Percentiles rank a stretch among this genome's conserved stretches.
Conservation (phyloP, 805 yeast genomes). For the Kodamaea sagamina region DNA sequence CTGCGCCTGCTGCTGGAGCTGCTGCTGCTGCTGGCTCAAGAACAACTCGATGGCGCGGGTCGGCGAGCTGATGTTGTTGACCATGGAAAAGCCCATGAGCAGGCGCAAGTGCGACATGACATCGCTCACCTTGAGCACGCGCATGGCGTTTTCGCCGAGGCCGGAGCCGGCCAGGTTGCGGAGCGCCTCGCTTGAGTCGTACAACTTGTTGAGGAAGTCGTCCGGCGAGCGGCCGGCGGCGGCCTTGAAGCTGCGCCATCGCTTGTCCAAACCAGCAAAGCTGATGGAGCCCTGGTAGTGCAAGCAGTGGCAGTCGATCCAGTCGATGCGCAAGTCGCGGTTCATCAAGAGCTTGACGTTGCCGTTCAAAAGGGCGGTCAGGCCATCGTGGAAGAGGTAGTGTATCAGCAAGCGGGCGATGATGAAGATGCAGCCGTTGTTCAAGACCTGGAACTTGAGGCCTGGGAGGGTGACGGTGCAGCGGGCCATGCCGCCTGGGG, state of each 20-base stretch:
- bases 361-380: slow-evolving; percentile 63
- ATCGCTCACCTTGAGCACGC: slow-evolving; percentile 74
- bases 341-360: slow-evolving; percentile 63
- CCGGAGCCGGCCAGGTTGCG: slow-evolving; percentile 59
- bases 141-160: slow-evolving; percentile 61
- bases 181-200: slow-evolving; percentile 42
- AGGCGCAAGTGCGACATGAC: slow-evolving; percentile 72
- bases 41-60: slow-evolving; percentile 52
- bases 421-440: slow-evolving; percentile 40
- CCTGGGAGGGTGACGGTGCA: slow-evolving; percentile 38
- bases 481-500: slow-evolving; percentile 40
- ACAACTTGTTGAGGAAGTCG: slow-evolving; percentile 25
- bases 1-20: slow-evolving; percentile 8
- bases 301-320: slow-evolving; percentile 57
- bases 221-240: slow-evolving; percentile 13
- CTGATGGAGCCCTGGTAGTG: slow-evolving; percentile 31
- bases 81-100: slow-evolving; percentile 58
- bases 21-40: slow-evolving; percentile 19
- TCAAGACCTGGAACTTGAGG: slow-evolving; percentile 40
- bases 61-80: slow-evolving; percentile 53
- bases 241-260: slow-evolving; percentile 24
- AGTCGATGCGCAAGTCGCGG: slow-evolving; percentile 65
- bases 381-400: slow-evolving; percentile 64
- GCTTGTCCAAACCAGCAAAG: slow-evolving; percentile 27
- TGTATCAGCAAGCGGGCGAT: slow-evolving; percentile 30